A percentile compares a stretch with the other conserved stretches of the same genome.
Conservation (phyloP, 1,139 yeast genomes). For the Yamadazyma pseudoaaseri region DNA sequence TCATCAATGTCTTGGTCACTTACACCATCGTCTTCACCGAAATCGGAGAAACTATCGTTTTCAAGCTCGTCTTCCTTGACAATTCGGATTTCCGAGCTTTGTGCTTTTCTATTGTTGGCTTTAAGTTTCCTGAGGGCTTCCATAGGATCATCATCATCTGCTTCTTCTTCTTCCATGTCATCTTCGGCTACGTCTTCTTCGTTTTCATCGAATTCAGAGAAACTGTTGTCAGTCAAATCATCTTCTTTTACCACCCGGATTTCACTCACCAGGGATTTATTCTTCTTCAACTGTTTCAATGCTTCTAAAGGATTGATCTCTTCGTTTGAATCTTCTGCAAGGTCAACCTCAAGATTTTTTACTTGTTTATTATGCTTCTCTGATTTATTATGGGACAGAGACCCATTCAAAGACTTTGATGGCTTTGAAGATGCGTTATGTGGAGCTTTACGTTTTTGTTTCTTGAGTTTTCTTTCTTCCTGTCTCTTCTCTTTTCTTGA, state of each 20-base stretch:
- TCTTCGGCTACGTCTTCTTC: conserved; percentile 12
- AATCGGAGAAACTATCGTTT: conserved; percentile 3
- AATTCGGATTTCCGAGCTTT: conserved; percentile 12
- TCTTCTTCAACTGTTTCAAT: conserved; percentile 13
- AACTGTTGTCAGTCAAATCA: conserved; percentile 8
- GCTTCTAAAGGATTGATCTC: conserved; percentile 21
- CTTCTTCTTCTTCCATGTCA: conserved; percentile 16
- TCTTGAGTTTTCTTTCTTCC: conserved; percentile 52
- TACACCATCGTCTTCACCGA: conserved; percentile 12
- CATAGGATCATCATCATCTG: conserved; percentile 15
- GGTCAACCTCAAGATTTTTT: background rate
- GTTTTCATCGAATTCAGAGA: conserved; percentile 6
- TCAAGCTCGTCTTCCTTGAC: conserved; percentile 20
- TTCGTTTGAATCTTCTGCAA: conserved; percentile 12
- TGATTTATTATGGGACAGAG: background rate
- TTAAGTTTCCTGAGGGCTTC: conserved; percentile 17
- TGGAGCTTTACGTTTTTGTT: conserved; percentile 29
- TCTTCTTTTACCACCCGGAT: conserved; percentile 23
- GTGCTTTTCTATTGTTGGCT: background rate
- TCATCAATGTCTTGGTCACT: conserved; percentile 3
- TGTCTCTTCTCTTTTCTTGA: conserved; percentile 60
- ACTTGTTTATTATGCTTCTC: background rate
- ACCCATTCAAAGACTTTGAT: background rate
- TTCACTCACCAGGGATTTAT: background rate
- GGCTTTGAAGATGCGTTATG: background rate